phyloP scores from a whole-genome alignment of 139 green algal genomes.

The Chloropicon primus region DNA sequence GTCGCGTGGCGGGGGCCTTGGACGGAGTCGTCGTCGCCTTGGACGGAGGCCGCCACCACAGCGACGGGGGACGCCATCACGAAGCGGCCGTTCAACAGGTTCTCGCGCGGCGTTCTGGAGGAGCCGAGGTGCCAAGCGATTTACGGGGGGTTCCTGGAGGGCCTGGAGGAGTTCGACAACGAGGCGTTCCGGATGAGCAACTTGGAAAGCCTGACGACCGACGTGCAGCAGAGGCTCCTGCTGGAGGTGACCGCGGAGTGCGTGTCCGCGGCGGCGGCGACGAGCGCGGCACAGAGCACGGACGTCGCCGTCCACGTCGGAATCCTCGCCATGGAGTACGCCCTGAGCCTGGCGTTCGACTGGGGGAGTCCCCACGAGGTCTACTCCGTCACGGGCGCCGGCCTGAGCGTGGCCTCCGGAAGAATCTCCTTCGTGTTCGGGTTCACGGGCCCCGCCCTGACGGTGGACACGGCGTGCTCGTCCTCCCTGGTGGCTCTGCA shows the following conservation, averaged over 20 bases:
- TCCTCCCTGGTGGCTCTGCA: conserved; percentile 52
- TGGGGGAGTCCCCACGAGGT: neutral
- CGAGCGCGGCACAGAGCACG: neutral
- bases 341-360: neutral
- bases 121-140: neutral
- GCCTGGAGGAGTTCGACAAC: neutral
- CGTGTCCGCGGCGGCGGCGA: too few relatives aligned
- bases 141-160: neutral
- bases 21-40: neutral
- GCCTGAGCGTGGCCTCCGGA: conserved; percentile 40
- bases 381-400: neutral
- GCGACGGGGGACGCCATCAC: neutral
- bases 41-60: too few relatives aligned
- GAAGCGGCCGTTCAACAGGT: neutral
- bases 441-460: conserved; percentile 41
- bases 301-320: conserved; percentile 7
- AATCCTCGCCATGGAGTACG: conserved; percentile 12
- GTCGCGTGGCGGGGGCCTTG: neutral
- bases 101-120: neutral
- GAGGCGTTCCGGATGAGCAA: neutral
- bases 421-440: conserved; percentile 57
- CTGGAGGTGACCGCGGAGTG: neutral
- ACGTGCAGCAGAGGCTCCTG: neutral
- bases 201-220: neutral
- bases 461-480: conserved; percentile 77